These are phyloP conservation scores for Penicillium paxilli DNA, from an alignment of 495 filamentous ascomycete species.

Conservation along the genomic window DNA sequence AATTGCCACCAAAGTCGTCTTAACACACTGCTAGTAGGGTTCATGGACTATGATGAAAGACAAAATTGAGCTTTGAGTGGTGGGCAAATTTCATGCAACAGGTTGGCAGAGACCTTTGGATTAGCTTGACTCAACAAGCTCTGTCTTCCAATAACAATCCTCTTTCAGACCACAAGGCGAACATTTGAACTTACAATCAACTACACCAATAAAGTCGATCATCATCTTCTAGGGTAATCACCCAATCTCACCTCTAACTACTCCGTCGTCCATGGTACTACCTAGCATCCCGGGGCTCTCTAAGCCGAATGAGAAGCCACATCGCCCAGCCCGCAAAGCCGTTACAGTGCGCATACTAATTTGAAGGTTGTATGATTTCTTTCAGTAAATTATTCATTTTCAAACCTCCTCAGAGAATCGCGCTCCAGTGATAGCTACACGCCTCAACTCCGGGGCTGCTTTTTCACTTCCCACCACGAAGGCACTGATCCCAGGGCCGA, in stretches of 20 bases:
- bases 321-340: not conserved
- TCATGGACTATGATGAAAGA: no score
- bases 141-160: no score
- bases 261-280: not conserved
- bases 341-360: not conserved
- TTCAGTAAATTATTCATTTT: not conserved
- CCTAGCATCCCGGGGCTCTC: no score
- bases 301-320: not conserved
- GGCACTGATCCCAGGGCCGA: no score
- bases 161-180: no score
- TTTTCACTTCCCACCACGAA: no score
- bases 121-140: no score
- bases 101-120: no score
- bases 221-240: not conserved
- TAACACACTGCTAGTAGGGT: not conserved
- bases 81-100: no score
- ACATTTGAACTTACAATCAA: not conserved
- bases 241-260: not conserved
- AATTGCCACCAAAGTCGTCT: not conserved
- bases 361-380: not conserved
- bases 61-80: no score
- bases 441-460: no score
- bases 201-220: not conserved
- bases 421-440: no score
- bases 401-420: not conserved